Evolutionary conservation across 805 yeast genomes (phyloP).

Genomic region (Starmerella bacillaris): DNA sequence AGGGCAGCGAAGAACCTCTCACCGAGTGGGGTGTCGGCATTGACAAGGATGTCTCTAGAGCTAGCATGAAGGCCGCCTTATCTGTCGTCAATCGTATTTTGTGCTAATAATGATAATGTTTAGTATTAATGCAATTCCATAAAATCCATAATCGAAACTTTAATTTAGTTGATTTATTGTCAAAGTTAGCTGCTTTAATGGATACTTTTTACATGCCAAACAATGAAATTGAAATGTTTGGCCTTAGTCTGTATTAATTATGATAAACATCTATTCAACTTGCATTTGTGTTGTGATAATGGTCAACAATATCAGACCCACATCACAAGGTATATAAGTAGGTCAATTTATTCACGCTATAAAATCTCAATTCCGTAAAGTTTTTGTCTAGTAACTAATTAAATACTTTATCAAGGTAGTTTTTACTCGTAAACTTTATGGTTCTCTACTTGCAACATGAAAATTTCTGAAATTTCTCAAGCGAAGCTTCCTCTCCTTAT

Average conservation of each 20-base stretch:
- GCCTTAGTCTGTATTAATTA: neutral
- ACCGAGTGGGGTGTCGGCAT: conserved; percentile 81
- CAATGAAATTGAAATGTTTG: no score
- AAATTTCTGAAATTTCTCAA: no score
- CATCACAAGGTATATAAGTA: no score
- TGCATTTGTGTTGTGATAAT: neutral
- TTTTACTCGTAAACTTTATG: no score
- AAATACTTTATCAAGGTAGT: no score
- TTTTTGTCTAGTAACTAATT: no score
- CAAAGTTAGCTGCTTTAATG: neutral
- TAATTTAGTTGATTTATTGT: neutral
- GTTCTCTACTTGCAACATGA: no score
- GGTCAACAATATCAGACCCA: no score
- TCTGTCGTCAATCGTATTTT: conserved; percentile 24
- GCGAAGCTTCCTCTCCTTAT: no score
- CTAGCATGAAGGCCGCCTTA: conserved; percentile 42
- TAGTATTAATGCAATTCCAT: neutral
- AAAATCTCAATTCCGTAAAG: no score
- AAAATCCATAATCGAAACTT: neutral
- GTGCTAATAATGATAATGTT: conserved; percentile 1
- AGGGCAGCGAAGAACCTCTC: conserved; percentile 21
- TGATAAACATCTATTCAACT: neutral
- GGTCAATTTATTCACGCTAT: no score
- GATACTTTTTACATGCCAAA: no score
- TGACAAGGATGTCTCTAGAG: conserved; percentile 74